Percentiles rank a stretch among this genome's conserved stretches.
Conservation (phyloP, 805 yeast genomes). For the Teunomyces barrocoloradensis region DNA sequence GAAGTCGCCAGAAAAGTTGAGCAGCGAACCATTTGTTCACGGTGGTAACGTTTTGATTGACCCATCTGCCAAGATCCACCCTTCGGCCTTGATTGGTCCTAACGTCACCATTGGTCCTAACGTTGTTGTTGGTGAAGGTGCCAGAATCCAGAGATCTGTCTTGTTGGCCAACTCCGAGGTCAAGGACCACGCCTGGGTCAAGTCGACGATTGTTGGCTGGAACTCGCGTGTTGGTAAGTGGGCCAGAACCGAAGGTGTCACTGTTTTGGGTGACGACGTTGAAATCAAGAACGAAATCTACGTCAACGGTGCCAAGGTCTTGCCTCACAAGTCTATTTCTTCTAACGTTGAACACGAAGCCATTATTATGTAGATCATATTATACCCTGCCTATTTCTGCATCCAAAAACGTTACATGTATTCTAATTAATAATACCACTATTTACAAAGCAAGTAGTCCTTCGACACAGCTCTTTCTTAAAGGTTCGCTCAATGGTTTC, state of each 20-base stretch:
- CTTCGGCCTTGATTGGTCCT: slow-evolving; percentile 95
- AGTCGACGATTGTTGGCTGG: slow-evolving; percentile 99
- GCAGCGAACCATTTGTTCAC: slow-evolving; percentile 68
- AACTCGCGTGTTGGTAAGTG: slow-evolving; percentile 96
- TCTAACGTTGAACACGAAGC: slow-evolving; percentile 96
- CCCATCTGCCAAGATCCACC: slow-evolving; percentile 90
- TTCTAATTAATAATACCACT: background rate
- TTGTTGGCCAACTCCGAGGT: slow-evolving; percentile 86
- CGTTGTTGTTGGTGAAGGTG: slow-evolving; percentile 96
- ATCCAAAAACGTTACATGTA: slow-evolving; percentile 2
- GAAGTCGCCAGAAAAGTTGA: slow-evolving; percentile 70
- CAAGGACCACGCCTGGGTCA: slow-evolving; percentile 97
- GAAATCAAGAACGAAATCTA: slow-evolving; percentile 97
- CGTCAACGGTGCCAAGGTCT: slow-evolving; percentile 98
- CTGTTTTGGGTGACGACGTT: slow-evolving; percentile 98
- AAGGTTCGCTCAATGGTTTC: slow-evolving; percentile 60
- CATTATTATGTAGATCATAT: slow-evolving; percentile 79
- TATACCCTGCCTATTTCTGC: background rate
- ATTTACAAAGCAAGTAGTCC: slow-evolving; percentile 18
- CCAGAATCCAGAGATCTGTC: slow-evolving; percentile 94
- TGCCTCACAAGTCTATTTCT: slow-evolving; percentile 97
- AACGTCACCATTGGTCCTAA: slow-evolving; percentile 97
- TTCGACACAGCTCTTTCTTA: slow-evolving; percentile 43
- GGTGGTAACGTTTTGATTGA: slow-evolving; percentile 94
- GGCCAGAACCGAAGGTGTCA: slow-evolving; percentile 98